Base-by-base conservation (phyloP, 129 eudicot genomes). In the Silybum marianum region DNA sequence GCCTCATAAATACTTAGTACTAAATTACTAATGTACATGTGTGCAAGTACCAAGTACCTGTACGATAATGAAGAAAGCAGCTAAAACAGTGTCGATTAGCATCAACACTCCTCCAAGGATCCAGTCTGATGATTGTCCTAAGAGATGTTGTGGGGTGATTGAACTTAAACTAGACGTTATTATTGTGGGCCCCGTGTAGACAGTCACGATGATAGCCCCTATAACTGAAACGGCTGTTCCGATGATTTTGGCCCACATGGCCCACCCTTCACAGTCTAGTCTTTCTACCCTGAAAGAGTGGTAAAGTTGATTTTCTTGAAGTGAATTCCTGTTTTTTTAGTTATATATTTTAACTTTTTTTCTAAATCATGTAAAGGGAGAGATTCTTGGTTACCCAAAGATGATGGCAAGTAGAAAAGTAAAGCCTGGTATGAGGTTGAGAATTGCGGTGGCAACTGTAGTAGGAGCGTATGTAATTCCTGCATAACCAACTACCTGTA, bases 361-460 rank as follows among this genome's bases (percentile, higher is more conserved):
- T n/a, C n/a, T 1, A 19, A 78, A 30, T 78, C 14, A 48, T 48
- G 44, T 30, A 26, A 60, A 79, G 19, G 19, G 10, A 26, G 13
- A 46, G 69, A 51, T 68, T 62, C 6, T 71, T 9, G 69, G 39
- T 82, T 71, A 92, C 95, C 95, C 86, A 74, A 90, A 82, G 54
- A 86, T 74, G 77, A 89, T 71, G 22, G 97, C 93, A 26, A 89
- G 82, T n/a, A 89, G 16, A 77, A 91, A 91, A 13, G 97, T 89
- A 62, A 89, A 84, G 62, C 87, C 93, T 8, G 92, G 90, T 71
- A 82, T 81, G 36, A 91, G 90, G 68, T 91, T 89, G 73, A 89
- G 87, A 84, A 91, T 87, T 19, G 92, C 88, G 2, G 89, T 60
- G 26, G 85, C 84, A 73, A 90, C 88, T 28, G 93, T 79, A 26